Base-by-base conservation (phyloP, 2,329 filamentous ascomycete genomes). In the Pseudogymnoascus sp. region DNA sequence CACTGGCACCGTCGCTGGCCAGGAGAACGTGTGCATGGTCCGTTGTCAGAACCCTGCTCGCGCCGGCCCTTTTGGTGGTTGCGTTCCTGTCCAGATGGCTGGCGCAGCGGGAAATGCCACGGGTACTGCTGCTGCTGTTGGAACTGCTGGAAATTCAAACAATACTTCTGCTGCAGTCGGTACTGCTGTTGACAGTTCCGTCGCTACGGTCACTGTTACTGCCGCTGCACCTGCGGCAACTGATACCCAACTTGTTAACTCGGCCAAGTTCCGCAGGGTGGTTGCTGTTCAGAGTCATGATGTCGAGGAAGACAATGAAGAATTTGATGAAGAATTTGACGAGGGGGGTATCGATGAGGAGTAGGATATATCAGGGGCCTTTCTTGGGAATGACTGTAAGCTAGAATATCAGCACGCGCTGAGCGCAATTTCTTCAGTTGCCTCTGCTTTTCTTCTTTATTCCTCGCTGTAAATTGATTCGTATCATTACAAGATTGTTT, bases 21-120 rank as follows among this genome's bases (percentile, higher is more conserved):
- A 84, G 73, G 71, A 76, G 36, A 83, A 83, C 67, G 78, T 86
- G 67, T 87, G 85, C 75, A 80, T 87, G 67, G 83, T 88, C 59
- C 79, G 83, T 27, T 86, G 84, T 75, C 74, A 84, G 75, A 87
- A 87, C 73, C 77, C 76, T 1, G 84, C 84, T 35, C 74, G 78
- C 61, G 83, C 83, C 38, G 84, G 84, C 12, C 84, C 84, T 31
- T 87, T 87, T 68, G 84, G 85, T 61, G 83, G 83, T 55, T 81
- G 83, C 66, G 79, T 85, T 15, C 81, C 82, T 10, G 78, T 84
- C 6, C 82, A 85, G 71, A 80, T 78, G 67, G 67, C 63, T 29
- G 44, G 44, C 2, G 62, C 67, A 25, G 62, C 59, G 2, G 64
- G 64, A 7, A 67, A 66, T 9, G 59, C 65, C 6, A 51, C 44